Conservation (phyloP, 306 rosid species). For the Hylodesmum podocarpum region DNA sequence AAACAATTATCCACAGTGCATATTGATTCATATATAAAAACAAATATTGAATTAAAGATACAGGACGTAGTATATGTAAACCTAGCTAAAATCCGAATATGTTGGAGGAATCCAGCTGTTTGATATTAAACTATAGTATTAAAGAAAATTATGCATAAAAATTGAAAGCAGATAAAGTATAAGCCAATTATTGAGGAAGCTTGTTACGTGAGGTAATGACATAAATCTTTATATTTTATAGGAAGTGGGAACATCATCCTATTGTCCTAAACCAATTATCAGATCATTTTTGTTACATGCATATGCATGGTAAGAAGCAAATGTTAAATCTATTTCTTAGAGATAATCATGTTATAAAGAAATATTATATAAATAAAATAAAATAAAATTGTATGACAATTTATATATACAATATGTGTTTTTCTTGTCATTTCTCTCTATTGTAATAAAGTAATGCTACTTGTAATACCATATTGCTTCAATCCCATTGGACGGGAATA, state of each 20-base stretch:
- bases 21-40: too few relatives aligned
- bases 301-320: background rate
- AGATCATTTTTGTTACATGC: background rate
- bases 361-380: background rate
- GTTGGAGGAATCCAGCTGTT: background rate
- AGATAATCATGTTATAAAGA: constrained; percentile 14
- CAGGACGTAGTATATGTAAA: too few relatives aligned
- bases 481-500: constrained; percentile 10
- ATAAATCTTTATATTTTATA: background rate
- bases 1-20: too few relatives aligned
- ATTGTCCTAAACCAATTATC: background rate
- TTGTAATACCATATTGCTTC: background rate
- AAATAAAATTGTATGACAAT: too few relatives aligned
- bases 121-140: background rate
- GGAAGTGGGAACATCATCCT: background rate
- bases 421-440: background rate
- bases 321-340: background rate
- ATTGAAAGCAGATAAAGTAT: background rate
- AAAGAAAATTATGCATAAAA: background rate
- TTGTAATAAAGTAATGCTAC: too few relatives aligned
- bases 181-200: constrained; percentile 26
- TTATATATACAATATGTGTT: too few relatives aligned
- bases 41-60: too few relatives aligned
- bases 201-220: background rate
- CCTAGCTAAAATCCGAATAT: background rate